These are phyloP conservation scores for Lasiosphaeriaceae sp. DNA, from an alignment of 495 filamentous ascomycete genomes.

Conservation along the genomic window DNA sequence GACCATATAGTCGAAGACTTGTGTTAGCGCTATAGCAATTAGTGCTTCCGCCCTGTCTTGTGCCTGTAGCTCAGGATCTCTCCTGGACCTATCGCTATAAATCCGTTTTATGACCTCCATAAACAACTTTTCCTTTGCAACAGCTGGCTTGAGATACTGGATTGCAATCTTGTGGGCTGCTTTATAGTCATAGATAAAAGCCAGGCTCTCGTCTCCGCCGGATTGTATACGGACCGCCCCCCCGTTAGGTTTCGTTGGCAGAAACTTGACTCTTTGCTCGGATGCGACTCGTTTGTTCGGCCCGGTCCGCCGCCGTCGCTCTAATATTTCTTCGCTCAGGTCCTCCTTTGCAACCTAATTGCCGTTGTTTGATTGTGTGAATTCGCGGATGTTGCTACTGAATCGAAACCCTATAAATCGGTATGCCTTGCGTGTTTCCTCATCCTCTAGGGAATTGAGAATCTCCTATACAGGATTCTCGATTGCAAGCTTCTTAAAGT, in stretches of 20 bases:
- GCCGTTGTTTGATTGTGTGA: neutral
- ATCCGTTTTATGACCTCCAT: neutral
- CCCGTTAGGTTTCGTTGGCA: neutral
- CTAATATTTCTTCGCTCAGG: neutral
- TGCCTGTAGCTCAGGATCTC: neutral
- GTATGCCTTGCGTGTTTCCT: neutral
- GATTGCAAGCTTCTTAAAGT: neutral
- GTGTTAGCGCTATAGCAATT: neutral
- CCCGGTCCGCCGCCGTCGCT: neutral
- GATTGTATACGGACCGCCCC: neutral
- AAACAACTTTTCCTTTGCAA: neutral
- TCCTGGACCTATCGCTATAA: neutral
- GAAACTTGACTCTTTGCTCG: neutral
- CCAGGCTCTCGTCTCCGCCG: neutral
- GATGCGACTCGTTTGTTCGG: neutral
- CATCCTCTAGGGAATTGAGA: neutral
- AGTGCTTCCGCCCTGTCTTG: neutral
- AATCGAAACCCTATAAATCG: neutral
- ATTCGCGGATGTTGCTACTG: neutral
- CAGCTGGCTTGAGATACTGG: neutral
- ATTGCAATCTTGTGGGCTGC: neutral
- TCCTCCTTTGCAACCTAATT: neutral
- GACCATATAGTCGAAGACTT: slow-evolving; percentile 1
- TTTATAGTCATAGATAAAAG: neutral
- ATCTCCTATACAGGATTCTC: neutral